Evolutionary conservation across 768 basidiomycete species (phyloP).

Genomic region (Terana coerulea): DNA sequence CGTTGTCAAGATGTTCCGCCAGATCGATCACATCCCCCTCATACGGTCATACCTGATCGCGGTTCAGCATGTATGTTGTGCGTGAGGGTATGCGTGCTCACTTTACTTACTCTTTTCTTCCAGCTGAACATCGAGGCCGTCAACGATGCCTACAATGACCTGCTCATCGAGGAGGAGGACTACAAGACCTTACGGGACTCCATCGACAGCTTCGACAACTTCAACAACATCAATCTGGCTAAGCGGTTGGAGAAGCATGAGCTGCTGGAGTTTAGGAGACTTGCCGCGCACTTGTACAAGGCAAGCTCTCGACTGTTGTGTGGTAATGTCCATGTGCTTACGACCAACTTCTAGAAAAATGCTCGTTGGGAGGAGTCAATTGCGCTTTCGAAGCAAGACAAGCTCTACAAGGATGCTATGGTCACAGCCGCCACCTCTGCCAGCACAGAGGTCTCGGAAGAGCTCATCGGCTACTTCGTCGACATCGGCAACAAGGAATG

Average conservation of each 20-base stretch:
- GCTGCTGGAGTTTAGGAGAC: constrained; percentile 89
- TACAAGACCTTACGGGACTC: constrained; percentile 97
- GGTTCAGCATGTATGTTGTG: constrained; percentile 76
- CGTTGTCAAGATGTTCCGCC: constrained; percentile 93
- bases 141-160: constrained; percentile 96
- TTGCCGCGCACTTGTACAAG: constrained; percentile 96
- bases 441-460: constrained; percentile 90
- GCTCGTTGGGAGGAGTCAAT: constrained; percentile 95
- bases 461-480: constrained; percentile 93
- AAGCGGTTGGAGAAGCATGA: constrained; percentile 84
- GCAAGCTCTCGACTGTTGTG: constrained; percentile 33
- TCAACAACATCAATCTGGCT: constrained; percentile 87
- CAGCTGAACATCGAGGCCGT: constrained; percentile 95
- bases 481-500: constrained; percentile 99
- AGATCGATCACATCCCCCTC: constrained; percentile 93
- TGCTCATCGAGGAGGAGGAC: constrained; percentile 99
- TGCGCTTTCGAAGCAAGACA: constrained; percentile 91
- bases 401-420: constrained; percentile 96
- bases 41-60: constrained; percentile 96
- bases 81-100: not conserved
- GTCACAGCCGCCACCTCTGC: constrained; percentile 83
- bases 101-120: not conserved
- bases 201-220: constrained; percentile 98
- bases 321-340: not conserved
- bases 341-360: constrained; percentile 69